These are phyloP conservation scores for Cadophora gregata DNA, from an alignment of 2,329 filamentous ascomycete genomes.

Conservation along the genomic window DNA sequence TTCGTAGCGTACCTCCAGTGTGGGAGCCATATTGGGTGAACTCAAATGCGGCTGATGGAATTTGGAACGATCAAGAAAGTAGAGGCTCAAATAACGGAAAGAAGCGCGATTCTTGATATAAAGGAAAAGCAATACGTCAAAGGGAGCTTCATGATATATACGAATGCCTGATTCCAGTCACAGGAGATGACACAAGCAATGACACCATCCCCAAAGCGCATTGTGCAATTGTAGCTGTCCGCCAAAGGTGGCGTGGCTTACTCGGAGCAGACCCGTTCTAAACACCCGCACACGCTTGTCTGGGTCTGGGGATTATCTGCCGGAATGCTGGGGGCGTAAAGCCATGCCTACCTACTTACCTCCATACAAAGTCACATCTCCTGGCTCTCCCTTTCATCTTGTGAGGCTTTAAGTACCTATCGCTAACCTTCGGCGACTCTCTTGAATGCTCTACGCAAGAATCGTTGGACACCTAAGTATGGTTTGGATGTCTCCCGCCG, in stretches of 20 bases:
- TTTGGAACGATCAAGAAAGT: not conserved
- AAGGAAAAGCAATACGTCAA: not conserved
- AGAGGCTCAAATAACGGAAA: not conserved
- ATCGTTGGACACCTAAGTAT: not conserved
- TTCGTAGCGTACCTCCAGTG: conserved; percentile 28
- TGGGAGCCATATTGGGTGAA: conserved; percentile 31
- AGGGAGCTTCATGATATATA: conserved; percentile 8
- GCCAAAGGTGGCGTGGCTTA: conserved; percentile 11
- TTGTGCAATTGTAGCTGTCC: conserved; percentile 20
- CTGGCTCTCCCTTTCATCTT: not conserved
- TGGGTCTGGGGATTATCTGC: conserved; percentile 8
- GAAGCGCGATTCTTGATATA: not conserved
- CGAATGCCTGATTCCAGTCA: not conserved
- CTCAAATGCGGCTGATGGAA: not conserved
- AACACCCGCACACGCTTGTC: conserved; percentile 19
- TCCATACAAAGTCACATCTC: not conserved
- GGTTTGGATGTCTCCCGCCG: not conserved
- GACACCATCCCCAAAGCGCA: conserved; percentile 20
- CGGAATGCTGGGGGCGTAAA: not conserved
- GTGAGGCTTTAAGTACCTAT: not conserved
- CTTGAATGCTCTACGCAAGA: not conserved
- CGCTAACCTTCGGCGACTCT: not conserved
- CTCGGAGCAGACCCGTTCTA: not conserved
- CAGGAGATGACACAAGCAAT: conserved; percentile 15
- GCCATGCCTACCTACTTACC: not conserved